phyloP scores from a whole-genome alignment of 2,329 filamentous ascomycete genomes.

The Verticillium nonalfalfae region DNA sequence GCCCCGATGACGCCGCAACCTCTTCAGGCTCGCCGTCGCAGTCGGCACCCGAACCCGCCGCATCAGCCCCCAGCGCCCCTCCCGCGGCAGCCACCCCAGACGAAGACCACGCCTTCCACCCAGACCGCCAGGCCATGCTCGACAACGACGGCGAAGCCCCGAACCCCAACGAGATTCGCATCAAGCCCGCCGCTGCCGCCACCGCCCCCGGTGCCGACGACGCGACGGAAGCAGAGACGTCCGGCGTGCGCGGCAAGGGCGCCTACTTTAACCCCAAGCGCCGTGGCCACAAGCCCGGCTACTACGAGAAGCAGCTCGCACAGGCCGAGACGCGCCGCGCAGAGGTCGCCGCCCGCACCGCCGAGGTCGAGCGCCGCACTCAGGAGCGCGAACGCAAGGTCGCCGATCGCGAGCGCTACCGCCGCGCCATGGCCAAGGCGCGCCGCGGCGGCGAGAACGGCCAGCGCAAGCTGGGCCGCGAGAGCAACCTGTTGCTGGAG shows the following conservation, averaged over 20 bases:
- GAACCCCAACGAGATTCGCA: conserved; percentile 11
- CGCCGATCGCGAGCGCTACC: conserved; percentile 58
- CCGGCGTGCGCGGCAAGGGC: conserved; percentile 10
- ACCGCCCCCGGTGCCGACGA: not conserved
- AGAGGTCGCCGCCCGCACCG: conserved; percentile 33
- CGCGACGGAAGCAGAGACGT: not conserved
- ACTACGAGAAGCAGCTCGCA: conserved; percentile 58
- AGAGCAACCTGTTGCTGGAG: conserved; percentile 71
- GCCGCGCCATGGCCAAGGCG: conserved; percentile 67
- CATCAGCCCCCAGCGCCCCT: conserved; percentile 2
- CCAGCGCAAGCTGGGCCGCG: conserved; percentile 72
- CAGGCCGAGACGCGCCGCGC: conserved; percentile 36
- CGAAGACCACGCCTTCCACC: conserved; percentile 23
- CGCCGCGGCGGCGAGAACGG: conserved; percentile 60
- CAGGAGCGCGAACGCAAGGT: conserved; percentile 60
- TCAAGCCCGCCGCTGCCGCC: conserved; percentile 1
- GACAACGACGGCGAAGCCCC: conserved; percentile 17
- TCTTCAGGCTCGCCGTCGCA: conserved; percentile 8
- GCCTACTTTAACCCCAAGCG: conserved; percentile 13
- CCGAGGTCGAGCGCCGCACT: conserved; percentile 39
- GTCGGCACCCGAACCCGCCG: not conserved
- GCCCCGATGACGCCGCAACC: conserved; percentile 9
- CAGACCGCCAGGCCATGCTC: conserved; percentile 33
- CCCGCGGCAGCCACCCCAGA: conserved; percentile 3
- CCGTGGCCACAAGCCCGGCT: conserved; percentile 34